Percentiles rank a stretch among this genome's conserved stretches.
Conservation (phyloP, 1,284 basidiomycete genomes). For the Ganoderma boninense region DNA sequence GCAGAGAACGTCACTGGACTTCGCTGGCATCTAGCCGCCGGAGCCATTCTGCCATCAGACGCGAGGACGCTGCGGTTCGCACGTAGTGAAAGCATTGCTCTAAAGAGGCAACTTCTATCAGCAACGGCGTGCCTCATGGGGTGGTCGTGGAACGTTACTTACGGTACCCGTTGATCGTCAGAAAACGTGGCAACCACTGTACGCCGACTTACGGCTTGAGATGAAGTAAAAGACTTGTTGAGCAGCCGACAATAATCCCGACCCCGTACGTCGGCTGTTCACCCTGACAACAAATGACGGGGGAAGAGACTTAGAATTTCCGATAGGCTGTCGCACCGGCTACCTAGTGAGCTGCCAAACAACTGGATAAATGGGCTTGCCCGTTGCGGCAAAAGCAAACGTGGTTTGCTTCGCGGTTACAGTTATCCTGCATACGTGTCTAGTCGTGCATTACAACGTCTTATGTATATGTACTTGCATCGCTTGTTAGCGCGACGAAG, state of each 20-base stretch:
- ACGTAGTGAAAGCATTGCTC: neutral
- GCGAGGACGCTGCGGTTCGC: neutral
- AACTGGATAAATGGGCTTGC: neutral
- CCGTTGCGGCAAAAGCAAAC: neutral
- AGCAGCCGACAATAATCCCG: neutral
- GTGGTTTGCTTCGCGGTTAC: neutral
- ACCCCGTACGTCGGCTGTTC: neutral
- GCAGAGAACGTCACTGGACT: neutral
- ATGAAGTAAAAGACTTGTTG: neutral
- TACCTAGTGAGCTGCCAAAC: neutral
- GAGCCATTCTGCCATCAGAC: slow-evolving; percentile 1
- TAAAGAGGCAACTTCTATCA: slow-evolving; percentile 3
- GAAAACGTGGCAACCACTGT: neutral
- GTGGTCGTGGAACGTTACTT: neutral
- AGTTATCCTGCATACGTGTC: neutral
- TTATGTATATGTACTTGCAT: neutral
- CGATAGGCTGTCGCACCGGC: neutral
- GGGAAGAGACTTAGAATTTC: neutral
- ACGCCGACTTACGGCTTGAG: neutral
- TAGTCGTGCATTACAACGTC: neutral
- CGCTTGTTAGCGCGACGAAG: neutral
- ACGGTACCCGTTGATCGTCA: slow-evolving; percentile 3
- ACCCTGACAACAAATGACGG: neutral
- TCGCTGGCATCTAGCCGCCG: neutral
- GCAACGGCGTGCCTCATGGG: neutral